Evolutionary conservation across 768 basidiomycete species (phyloP), one percentile per base, ranked within the genome.

Genomic region (Mrakia gelida): DNA sequence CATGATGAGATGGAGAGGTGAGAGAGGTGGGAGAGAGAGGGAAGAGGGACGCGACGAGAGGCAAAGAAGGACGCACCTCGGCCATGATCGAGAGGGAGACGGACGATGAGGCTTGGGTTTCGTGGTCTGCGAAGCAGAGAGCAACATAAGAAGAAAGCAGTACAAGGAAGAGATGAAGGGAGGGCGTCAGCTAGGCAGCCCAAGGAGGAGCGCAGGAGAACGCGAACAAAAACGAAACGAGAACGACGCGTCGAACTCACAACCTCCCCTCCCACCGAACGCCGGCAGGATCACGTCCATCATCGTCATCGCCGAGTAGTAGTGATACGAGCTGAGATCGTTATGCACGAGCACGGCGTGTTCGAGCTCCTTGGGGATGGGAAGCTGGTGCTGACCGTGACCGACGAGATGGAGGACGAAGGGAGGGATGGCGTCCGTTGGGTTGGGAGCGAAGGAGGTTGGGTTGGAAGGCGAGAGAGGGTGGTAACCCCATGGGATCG

Each of bases 221-320:
- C 38, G 38, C 4, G 26, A 32, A 62, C 23, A 11, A 41, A 41
- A 16, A 41, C 18, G 9, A 10, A 23, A 15, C 5, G 65, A 34
- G 65, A 68, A 68, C 5, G 32, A 34, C 38, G 65, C 34, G 45
- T 45, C 45, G 11, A 43, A 32, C 41, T 38, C 34, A 34, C 67
- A 43, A 11, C 41, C 26, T 34, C 41, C 38, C 13, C 26, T 43
- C 6, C 67, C n/a, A 3, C 59, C 82, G 65, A 87, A 86, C 28
- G 86, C 85, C 3, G 86, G 85, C 3, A 87, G 79, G 63, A 86
- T 85, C 65, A 87, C 82, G 74, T 87, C 86, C 84, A 85, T 85
- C 28, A 80, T 59, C 18, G 82, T 81, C 82, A 86, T 84, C 32
- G 85, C 77, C 45, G 80, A 75, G 76, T 86, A 87, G 79, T 85